Evolutionary conservation across 2,329 filamentous ascomycete species (phyloP).

Genomic region (Zasmidium angulare): DNA sequence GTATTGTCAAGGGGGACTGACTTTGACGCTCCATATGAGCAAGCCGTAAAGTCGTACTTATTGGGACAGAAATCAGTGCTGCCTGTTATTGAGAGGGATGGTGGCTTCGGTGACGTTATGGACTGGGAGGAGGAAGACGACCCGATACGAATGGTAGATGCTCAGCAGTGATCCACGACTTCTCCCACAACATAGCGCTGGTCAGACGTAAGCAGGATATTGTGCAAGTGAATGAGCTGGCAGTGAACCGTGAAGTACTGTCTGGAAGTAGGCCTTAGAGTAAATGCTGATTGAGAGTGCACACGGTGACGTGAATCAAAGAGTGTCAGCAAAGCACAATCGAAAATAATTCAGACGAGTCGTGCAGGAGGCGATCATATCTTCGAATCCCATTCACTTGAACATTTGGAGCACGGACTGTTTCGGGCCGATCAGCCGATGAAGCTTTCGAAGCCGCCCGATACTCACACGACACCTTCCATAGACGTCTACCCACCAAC

Average conservation of each 20-base stretch:
- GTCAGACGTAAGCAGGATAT: too few relatives aligned
- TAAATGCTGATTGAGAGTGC: too few relatives aligned
- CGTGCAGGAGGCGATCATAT: too few relatives aligned
- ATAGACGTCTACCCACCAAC: neutral
- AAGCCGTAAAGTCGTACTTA: conserved; percentile 17
- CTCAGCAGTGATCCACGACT: neutral
- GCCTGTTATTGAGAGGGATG: conserved; percentile 2
- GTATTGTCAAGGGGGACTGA: conserved; percentile 18
- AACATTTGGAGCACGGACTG: neutral
- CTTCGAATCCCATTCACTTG: too few relatives aligned
- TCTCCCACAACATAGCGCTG: too few relatives aligned
- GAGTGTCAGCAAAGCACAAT: too few relatives aligned
- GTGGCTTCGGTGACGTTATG: neutral
- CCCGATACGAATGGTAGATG: neutral
- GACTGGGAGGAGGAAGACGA: conserved; percentile 2
- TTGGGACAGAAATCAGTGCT: conserved; percentile 6
- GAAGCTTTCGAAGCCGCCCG: neutral
- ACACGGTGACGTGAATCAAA: too few relatives aligned
- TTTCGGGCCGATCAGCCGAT: neutral
- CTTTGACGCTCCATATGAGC: conserved; percentile 13
- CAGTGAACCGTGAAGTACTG: too few relatives aligned
- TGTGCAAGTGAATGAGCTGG: too few relatives aligned
- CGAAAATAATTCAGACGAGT: too few relatives aligned
- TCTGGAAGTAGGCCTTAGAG: too few relatives aligned
- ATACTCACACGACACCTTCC: neutral